Percentiles rank a stretch among this genome's conserved stretches.
Evolutionary conservation across 1,139 yeast genomes (phyloP).

Genomic region (Debaryomycetaceae sp.): DNA sequence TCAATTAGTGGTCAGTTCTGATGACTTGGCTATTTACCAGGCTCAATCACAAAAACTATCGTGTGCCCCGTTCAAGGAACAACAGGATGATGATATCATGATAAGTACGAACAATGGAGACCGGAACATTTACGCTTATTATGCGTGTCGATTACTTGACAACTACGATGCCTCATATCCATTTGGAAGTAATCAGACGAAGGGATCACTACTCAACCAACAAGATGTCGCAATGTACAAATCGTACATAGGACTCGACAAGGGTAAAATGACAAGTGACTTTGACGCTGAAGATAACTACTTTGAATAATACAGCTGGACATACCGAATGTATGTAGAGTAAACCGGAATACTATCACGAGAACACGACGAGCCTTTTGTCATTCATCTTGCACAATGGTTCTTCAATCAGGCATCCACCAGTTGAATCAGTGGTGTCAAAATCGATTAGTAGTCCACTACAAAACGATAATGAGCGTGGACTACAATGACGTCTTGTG

Average conservation of each 20-base stretch:
- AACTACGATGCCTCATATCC: slow-evolving; percentile 2
- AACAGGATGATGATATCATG: slow-evolving; percentile 3
- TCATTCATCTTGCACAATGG: no score
- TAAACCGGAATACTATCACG: no score
- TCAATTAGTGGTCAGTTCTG: slow-evolving; percentile 4
- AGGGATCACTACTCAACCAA: slow-evolving; percentile 4
- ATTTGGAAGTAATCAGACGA: slow-evolving; percentile 1
- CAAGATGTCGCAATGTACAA: slow-evolving; percentile 20
- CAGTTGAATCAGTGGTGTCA: no score
- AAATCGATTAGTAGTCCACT: no score
- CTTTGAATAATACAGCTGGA: slow-evolving; percentile 14
- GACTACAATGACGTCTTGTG: no score
- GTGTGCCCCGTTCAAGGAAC: neutral
- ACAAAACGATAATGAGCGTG: no score
- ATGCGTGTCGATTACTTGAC: slow-evolving; percentile 10
- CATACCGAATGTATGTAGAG: no score
- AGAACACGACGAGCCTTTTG: no score
- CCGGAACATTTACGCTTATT: slow-evolving; percentile 15
- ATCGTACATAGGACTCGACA: slow-evolving; percentile 24
- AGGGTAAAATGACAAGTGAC: slow-evolving; percentile 18
- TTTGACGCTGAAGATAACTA: slow-evolving; percentile 29
- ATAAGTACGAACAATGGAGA: slow-evolving; percentile 14
- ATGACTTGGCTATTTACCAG: slow-evolving; percentile 10
- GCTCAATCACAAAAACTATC: slow-evolving; percentile 9
- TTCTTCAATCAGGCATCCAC: no score